Conservation (phyloP, 306 rosid species). For the Sphenostylis stenocarpa region DNA sequence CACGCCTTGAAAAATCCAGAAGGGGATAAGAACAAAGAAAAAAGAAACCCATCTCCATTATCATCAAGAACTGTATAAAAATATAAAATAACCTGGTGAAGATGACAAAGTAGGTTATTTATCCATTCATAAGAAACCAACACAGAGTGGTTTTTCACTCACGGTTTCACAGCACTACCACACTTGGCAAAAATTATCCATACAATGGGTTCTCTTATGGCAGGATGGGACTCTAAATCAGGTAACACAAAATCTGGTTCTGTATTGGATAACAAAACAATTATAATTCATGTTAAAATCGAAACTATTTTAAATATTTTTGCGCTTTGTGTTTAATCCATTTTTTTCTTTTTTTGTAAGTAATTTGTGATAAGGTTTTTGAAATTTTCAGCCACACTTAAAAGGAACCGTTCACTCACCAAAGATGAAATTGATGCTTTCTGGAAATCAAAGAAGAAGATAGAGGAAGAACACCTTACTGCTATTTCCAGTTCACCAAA, state of each 20-base stretch:
- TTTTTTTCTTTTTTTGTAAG: too few species aligned
- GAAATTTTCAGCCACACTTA: slow-evolving; percentile 28
- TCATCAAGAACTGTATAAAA: neutral
- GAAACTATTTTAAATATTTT: too few species aligned
- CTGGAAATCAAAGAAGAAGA: slow-evolving; percentile 58
- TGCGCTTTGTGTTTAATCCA: neutral
- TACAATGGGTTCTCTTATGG: slow-evolving; percentile 87
- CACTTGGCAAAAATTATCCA: neutral
- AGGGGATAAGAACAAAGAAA: slow-evolving; percentile 35
- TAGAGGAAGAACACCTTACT: slow-evolving; percentile 57
- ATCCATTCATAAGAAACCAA: neutral
- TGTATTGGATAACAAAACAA: too few species aligned
- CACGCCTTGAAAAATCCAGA: neutral
- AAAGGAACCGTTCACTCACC: slow-evolving; percentile 63
- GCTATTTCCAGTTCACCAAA: slow-evolving; percentile 39
- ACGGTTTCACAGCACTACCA: neutral
- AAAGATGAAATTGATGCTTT: slow-evolving; percentile 58
- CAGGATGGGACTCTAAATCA: slow-evolving; percentile 75
- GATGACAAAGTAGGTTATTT: neutral
- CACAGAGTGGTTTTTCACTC: neutral
- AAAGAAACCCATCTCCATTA: neutral
- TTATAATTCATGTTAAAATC: too few species aligned
- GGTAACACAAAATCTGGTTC: slow-evolving; percentile 29
- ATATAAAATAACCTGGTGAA: neutral
- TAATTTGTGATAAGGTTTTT: neutral